A percentile compares a stretch with the other conserved stretches of the same genome.
These are phyloP conservation scores for Solanum hybrid DNA, from an alignment of 305 asterid species.

Conservation along the genomic window DNA sequence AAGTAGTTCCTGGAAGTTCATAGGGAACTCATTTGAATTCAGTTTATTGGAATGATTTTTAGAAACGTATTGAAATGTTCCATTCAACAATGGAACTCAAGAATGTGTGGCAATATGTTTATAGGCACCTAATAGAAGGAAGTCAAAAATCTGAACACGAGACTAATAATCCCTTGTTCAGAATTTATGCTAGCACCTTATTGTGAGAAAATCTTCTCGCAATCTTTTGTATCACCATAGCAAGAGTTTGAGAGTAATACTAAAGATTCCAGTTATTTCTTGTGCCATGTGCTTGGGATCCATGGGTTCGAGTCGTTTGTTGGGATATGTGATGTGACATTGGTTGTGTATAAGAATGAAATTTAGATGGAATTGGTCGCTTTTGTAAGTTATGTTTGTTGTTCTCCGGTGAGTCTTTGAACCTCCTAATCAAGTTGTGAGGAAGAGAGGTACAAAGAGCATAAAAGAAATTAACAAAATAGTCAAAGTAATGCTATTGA, in stretches of 20 bases:
- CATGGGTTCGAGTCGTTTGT: constrained; percentile 11
- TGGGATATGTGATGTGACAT: background rate
- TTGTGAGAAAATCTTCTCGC: background rate
- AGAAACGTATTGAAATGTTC: background rate
- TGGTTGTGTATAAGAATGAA: constrained; percentile 22
- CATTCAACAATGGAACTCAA: background rate
- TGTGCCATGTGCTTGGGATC: constrained; percentile 19
- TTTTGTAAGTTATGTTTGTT: constrained; percentile 20
- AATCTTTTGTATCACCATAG: constrained; percentile 15
- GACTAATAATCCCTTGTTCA: background rate
- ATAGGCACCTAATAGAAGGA: background rate
- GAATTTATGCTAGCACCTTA: background rate
- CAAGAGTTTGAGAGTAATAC: constrained; percentile 22
- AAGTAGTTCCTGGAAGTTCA: background rate
- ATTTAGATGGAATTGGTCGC: constrained; percentile 24
- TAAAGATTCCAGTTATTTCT: constrained; percentile 28
- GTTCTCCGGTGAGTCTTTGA: background rate
- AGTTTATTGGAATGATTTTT: background rate
- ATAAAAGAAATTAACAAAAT: background rate
- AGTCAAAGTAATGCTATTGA: background rate
- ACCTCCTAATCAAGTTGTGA: background rate
- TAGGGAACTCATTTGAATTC: background rate
- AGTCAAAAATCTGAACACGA: background rate
- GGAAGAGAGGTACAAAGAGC: background rate
- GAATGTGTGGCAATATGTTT: background rate